Evolutionary conservation across 257 asterid species (phyloP), one percentile per base, ranked within the genome.

Genomic region (Solanum clarkiae): DNA sequence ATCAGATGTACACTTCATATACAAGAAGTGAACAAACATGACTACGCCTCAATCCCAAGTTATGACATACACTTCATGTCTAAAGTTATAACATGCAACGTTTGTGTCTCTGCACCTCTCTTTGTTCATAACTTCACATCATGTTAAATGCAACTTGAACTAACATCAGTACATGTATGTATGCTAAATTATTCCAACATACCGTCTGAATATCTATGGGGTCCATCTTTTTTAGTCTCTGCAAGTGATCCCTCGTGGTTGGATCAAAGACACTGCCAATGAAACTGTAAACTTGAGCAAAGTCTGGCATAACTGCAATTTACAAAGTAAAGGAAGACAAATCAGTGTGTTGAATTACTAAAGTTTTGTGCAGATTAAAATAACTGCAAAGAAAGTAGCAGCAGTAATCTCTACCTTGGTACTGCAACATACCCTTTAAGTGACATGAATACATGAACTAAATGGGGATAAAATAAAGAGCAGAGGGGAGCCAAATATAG

Each of bases 191-290:
- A 53, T 24, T 53, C 83, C 65, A 54, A 80, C 96, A 84, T 91
- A 96, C 99, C 93, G 98, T 93, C 91, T 94, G 97, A 22, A 93
- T 87, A 85, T 92, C 84, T 85, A 96, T 88, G 20, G 97, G 94
- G 75, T 93, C 96, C 98, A 96, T 91, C 85, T 80, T 89, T 86
- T 87, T 87, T 20, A 96, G 89, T 44, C 90, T 93, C 84, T 85
- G 90, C 89, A 96, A 54, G 90, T 96, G 98, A 86, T 89, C 89
- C 66, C 88, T 85, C 10, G 87, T 77, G 74, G 40, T 82, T 62
- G 97, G 94, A 84, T 97, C 99, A 84, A 96, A 93, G 86, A 96
- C 91, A 53, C 94, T 89, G 84, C 93, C 93, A 54, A 91, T 87
- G 88, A 84, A 91, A 51, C 90, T 83, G 86, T 95, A 96, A 70